Evolutionary conservation across 2,329 filamentous ascomycete genomes (phyloP), one percentile per base, ranked within the genome.

Genomic region (Podosphaera xanthii): DNA sequence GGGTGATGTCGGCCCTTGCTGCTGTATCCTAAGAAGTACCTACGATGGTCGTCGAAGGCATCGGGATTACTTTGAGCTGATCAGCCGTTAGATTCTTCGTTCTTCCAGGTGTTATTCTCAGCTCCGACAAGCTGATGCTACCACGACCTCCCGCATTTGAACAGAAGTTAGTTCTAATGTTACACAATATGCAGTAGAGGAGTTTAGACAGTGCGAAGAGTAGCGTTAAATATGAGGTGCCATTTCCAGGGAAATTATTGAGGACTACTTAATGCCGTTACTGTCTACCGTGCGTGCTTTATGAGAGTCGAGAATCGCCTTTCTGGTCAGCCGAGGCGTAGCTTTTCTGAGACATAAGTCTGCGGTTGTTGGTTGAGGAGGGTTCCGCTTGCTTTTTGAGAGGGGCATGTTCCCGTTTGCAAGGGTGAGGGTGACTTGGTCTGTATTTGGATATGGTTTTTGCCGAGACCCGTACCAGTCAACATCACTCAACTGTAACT

Each of bases 401-500:
- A 59, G 58, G 48, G 46, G 59, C 50, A 48, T 57, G 50, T 48
- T 50, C 46, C 50, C 44, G 53, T 59, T 44, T 40, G 46, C 31
- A 46, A 57, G 30, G 31, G 52, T 31, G 58, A 59, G 22, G 46
- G 58, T 59, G 50, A 42, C 54, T 58, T 38, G 34, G 46, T 59
- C 60, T 63, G 62, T 60, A 62, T 56, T 55, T 57, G 59, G 60
- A 57, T 57, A 62, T 60, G 61, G 59, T 59, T 60, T 65, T 54
- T 59, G 62, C 56, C 64, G 65, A 60, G 63, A 59, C 61, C 64
- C 75, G 75, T 91, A 96, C 92, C 92, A 98, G 72, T 98, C 91
- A 71, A 98, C 87, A 72, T 98, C 92, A 72, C 88, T 95, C 61
- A 97, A 79, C 70, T 97, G 91, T 61, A 98, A 76, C 72, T 94